Evolutionary conservation across 352 stramenopile genomes (phyloP), one percentile per base, ranked within the genome.

Genomic region (Phytophthora tentaculata): DNA sequence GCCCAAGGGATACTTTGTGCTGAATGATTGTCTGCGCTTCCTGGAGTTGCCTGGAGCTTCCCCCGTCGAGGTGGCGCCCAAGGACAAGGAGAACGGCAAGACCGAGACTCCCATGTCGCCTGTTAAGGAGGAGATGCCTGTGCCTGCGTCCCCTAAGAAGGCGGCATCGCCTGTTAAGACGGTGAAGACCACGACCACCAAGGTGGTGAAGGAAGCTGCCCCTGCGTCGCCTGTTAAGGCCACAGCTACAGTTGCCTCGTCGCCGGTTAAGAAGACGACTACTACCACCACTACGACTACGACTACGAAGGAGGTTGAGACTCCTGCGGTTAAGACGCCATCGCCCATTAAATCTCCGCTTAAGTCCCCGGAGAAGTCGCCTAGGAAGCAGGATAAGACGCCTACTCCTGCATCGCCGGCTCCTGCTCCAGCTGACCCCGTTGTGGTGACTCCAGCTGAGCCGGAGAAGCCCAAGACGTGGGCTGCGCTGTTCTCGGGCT

Each of bases 21-120:
- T 95, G 28, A 96, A 96, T 66, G 88, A 96, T 65, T 92, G 87
- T 66, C 63, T 96, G 67, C 85, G 88, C 44, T 95, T 96, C 80
- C 69, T 96, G 7, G 85, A 94, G 65, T 67, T 95, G 13, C 74
- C 83, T 2, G 73, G 70, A 0, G 22, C 43, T 43, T 41, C 45
- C 10, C 37, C 64, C 39, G 56, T 69, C 12, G 55, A 69, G 16
- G 71, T 63, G 23, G 43, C 43, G 20, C n/a, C n/a, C 22, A 71
- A 66, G 58, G 53, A 64, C 5, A 66, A 74, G 37, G 58, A 51
- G 5, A 53, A 55, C 32, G 47, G 54, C 8, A 58, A 29, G 41
- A 55, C 54, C 51, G 9, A 24, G 13, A 16, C 14, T 16, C 56
- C 57, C 9, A 19, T 22, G 22, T 61, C 69, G 1, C 54, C 70